Conservation (phyloP, 495 filamentous ascomycete genomes). For the Cairneyella variabilis region DNA sequence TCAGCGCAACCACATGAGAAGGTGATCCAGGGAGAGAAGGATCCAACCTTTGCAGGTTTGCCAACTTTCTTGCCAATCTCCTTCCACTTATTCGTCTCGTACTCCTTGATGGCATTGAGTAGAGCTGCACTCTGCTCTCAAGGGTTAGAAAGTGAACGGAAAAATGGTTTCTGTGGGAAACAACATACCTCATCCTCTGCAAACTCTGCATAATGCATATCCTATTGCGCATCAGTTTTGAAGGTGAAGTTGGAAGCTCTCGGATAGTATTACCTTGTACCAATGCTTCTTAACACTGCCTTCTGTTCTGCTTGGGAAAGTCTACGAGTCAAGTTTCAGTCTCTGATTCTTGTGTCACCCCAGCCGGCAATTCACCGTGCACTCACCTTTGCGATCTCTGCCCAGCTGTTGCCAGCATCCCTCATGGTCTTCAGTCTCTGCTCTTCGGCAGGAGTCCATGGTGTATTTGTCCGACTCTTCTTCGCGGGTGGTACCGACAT, state of each 20-base stretch:
- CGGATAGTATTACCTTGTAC: constrained; percentile 76
- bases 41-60: constrained; percentile 97
- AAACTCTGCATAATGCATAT: constrained; percentile 99
- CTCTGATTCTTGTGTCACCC: constrained; percentile 6
- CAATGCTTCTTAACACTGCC: constrained; percentile 99
- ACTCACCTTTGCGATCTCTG: constrained; percentile 90
- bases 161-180: neutral
- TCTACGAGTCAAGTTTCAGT: constrained; percentile 44
- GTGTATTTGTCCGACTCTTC: constrained; percentile 94
- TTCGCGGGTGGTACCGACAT: constrained; percentile 58
- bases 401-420: constrained; percentile 91
- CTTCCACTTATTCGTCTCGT: constrained; percentile 98
- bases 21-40: constrained; percentile 14
- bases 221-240: constrained; percentile 37
- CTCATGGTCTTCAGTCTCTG: constrained; percentile 88
- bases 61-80: constrained; percentile 92
- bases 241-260: neutral
- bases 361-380: neutral
- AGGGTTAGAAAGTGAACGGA: neutral
- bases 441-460: constrained; percentile 95
- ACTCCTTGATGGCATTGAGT: constrained; percentile 94
- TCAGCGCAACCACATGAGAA: constrained; percentile 23
- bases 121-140: constrained; percentile 73
- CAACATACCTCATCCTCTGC: constrained; percentile 89
- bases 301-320: constrained; percentile 88